phyloP scores from a whole-genome alignment of 1,139 yeast genomes.

The Zygosaccharomyces pseudobailii region DNA sequence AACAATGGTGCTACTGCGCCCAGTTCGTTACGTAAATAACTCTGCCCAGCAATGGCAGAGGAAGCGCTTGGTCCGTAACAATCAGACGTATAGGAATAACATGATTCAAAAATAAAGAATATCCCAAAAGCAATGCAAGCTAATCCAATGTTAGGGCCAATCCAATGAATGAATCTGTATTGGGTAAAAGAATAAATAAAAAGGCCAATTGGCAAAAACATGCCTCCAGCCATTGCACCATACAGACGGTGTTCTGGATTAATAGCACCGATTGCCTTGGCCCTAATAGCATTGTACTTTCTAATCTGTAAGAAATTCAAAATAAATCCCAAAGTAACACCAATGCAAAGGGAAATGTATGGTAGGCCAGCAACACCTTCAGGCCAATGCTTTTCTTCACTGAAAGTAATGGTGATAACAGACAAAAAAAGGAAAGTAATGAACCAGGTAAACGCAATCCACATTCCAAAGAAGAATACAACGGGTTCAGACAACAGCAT shows the following conservation, averaged over 20 bases:
- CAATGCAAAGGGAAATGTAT: conserved; percentile 1
- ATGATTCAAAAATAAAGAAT: not conserved
- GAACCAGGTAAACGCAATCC: conserved; percentile 2
- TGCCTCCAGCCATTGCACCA: conserved; percentile 3
- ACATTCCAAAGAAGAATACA: conserved; percentile 4
- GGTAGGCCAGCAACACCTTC: conserved; percentile 3
- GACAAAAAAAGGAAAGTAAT: conserved; percentile 1
- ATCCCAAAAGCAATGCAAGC: conserved; percentile 1
- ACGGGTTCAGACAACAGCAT: conserved; percentile 2
- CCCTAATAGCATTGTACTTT: not conserved
- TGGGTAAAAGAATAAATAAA: conserved; percentile 1
- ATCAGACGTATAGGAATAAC: too few relatives aligned
- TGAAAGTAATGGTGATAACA: not conserved
- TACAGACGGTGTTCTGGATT: conserved; percentile 2
- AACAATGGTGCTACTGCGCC: conserved; percentile 2
- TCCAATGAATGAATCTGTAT: not conserved
- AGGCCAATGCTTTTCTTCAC: conserved; percentile 1
- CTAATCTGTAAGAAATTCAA: conserved; percentile 1
- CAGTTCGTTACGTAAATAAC: conserved; percentile 1
- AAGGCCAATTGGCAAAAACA: not conserved
- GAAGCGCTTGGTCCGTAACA: too few relatives aligned
- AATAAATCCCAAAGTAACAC: not conserved
- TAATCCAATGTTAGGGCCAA: conserved; percentile 2
- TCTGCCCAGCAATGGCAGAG: not conserved
- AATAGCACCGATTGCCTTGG: not conserved